phyloP scores from a whole-genome alignment of 768 basidiomycete genomes.

The Guyanaporus albipodus region DNA sequence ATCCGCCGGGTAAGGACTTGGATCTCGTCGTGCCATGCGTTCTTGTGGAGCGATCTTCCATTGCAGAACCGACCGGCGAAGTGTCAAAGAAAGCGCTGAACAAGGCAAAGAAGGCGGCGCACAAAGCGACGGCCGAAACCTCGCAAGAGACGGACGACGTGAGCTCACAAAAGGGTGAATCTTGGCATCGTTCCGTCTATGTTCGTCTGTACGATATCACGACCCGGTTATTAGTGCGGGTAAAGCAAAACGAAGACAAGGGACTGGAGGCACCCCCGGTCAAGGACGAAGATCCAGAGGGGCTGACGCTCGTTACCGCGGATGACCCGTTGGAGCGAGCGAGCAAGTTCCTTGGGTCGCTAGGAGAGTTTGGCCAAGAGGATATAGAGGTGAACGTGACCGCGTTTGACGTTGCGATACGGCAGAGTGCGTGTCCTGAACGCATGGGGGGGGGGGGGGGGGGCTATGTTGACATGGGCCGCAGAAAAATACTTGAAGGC shows the following conservation, averaged over 20 bases:
- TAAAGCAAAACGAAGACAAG: constrained; percentile 55
- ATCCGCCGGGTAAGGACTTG: constrained; percentile 34
- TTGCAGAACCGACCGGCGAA: constrained; percentile 17
- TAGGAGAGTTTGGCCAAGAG: constrained; percentile 48
- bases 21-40: constrained; percentile 22
- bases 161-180: constrained; percentile 59
- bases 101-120: constrained; percentile 79
- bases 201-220: constrained; percentile 10
- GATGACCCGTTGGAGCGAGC: constrained; percentile 73
- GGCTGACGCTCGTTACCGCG: constrained; percentile 60
- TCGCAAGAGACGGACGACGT: constrained; percentile 35
- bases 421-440: constrained; percentile 57
- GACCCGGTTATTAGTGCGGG: constrained; percentile 22
- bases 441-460: background rate
- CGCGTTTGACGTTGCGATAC: constrained; percentile 76
- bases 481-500: constrained; percentile 83
- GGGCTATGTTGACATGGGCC: background rate
- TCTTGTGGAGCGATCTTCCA: constrained; percentile 17
- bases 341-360: constrained; percentile 60
- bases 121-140: constrained; percentile 50
- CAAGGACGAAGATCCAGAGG: constrained; percentile 85
- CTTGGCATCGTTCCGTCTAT: constrained; percentile 10
- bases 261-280: constrained; percentile 52
- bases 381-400: constrained; percentile 70
- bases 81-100: constrained; percentile 77